Base-by-base conservation (phyloP, 768 basidiomycete species). In the Pleurotus platypus region DNA sequence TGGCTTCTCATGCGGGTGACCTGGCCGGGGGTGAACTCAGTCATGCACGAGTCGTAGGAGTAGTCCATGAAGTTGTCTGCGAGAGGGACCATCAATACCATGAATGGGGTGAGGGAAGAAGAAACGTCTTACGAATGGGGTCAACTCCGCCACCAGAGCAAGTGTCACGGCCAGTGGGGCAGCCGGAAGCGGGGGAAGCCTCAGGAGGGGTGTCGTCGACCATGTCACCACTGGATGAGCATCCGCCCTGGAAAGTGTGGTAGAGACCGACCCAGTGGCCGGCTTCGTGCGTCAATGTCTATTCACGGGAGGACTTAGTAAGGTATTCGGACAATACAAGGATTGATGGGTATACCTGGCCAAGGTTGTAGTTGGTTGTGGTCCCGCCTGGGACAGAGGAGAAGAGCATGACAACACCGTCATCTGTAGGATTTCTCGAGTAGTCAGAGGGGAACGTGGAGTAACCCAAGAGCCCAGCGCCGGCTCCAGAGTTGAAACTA, bases 231-330 rank as follows among this genome's bases (percentile, higher is more conserved):
- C 70, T 46, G 61, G 58, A 60, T 12, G 57, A 49, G 69, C 75
- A 80, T 18, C 78, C 77, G 42, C 79, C 78, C 63, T 84, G 78
- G 78, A 82, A 83, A 22, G 82, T 81, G 69, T 83, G 81, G 68
- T 75, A 83, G 22, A 83, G 73, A 24, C 83, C 82, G 58, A 81
- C 69, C 82, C 83, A 85, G 69, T 84, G 82, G n/a, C 82, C 81
- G 48, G 74, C 77, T 66, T 85, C 83, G 63, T 85, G 83, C 12
- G 77, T 81, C 58, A 79, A 61, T 45, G 79, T 84, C 66, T 77
- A 59, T 2, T 45, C 16, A 61, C 35, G 11, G 15, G 20, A 22
- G 22, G 46, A 57, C 42, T 60, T 67, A 55, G 49, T 40, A 59
- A 68, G 40, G 62, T 61, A 35, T 61, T 61, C 59, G 69, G 64